Base-by-base conservation (phyloP, 352 stramenopile species). In the Pythium utonaiense region DNA sequence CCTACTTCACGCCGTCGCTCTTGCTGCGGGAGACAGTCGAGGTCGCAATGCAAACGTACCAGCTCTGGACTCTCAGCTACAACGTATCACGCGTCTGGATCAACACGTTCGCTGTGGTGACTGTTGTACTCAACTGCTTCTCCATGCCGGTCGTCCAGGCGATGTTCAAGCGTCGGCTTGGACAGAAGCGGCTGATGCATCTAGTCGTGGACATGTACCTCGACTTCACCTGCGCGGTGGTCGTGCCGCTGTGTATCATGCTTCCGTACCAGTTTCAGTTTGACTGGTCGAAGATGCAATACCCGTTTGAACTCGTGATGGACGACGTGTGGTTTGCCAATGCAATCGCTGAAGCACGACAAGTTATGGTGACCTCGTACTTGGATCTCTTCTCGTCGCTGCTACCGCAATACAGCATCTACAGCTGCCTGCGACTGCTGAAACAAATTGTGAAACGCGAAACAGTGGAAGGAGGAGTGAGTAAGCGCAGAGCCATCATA, bases 21-120 rank as follows among this genome's bases (percentile, higher is more conserved):
- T 9, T 55, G 14, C 21, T 53, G 8, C 66, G 61, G 19, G 57
- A 73, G 44, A 53, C 21, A 9, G 17, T 53, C 2, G 66, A 73
- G 49, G 61, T 73, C 25, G 2, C 57, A 0, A 25, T 65, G 41
- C 66, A 73, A 44, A 67, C 57, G 19, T 73, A 69, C 53, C 61
- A 73, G 19, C 52, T 56, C 17, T 62, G 62, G 38, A 27, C 61
- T 19, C 27, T 73, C 19, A 70, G 66, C 12, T n/a, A 21, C 21
- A 60, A 31, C 1, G 44, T 72, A 5, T 28, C 65, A 7, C 30
- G 44, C 33, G 24, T 51, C 42, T 73, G 56, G 66, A 60, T 73
- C 53, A 73, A 73, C 24, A 40, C 49, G 22, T 27, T 66, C 19
- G 60, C 57, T 1, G 66, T 66, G 9, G 48, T 33, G 3, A n/a